Percentiles rank a stretch among this genome's conserved stretches.
Evolutionary conservation across 179 eudicot species (phyloP).

Genomic region (Silene vulgaris): DNA sequence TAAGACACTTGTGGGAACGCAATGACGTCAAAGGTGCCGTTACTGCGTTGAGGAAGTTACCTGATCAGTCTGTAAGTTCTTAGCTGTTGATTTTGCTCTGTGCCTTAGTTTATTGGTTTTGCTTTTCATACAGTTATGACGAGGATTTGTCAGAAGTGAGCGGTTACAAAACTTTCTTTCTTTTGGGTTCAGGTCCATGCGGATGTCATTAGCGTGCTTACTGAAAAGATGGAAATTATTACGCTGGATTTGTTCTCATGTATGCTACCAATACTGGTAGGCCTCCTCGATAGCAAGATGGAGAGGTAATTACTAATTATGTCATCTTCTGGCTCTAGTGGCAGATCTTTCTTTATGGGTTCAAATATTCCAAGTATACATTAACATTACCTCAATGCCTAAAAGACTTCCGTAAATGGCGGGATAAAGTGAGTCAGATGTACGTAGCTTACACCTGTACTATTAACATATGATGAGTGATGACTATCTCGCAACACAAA

Average conservation of each 20-base stretch:
- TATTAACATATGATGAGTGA: too few species aligned
- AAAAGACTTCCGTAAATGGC: too few species aligned
- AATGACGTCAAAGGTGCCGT: constrained; percentile 80
- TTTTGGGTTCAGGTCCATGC: constrained; percentile 71
- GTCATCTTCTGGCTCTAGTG: not conserved
- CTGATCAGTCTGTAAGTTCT: constrained; percentile 79
- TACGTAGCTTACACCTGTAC: too few species aligned
- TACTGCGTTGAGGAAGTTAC: constrained; percentile 62
- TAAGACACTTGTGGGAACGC: constrained; percentile 82
- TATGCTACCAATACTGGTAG: constrained; percentile 70
- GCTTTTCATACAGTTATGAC: constrained; percentile 17
- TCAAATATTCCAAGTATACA: too few species aligned
- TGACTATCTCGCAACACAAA: too few species aligned
- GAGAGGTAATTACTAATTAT: constrained; percentile 60
- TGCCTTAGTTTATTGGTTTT: not conserved
- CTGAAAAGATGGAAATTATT: constrained; percentile 66
- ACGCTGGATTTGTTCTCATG: constrained; percentile 69
- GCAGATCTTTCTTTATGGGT: too few species aligned
- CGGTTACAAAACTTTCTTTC: constrained; percentile 4
- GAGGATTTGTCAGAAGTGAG: constrained; percentile 7
- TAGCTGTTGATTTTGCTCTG: constrained; percentile 4
- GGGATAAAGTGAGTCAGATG: too few species aligned
- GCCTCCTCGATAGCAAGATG: constrained; percentile 72
- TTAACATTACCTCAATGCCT: too few species aligned
- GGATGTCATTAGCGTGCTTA: constrained; percentile 63